Conservation (phyloP, 768 basidiomycete species). For the Coprinopsis cinerea region DNA sequence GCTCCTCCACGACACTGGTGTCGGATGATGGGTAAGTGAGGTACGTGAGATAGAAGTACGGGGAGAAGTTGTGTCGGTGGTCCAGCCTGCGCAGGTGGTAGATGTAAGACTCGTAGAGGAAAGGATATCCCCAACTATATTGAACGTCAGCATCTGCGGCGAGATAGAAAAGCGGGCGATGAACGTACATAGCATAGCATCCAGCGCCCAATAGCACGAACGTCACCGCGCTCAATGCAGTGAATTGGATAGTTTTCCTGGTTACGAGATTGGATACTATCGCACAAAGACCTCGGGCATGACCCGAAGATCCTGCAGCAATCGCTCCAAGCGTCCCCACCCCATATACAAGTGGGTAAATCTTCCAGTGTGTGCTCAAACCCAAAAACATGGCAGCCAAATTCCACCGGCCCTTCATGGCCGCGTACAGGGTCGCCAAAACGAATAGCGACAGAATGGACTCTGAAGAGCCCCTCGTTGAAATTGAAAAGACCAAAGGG, state of each 20-base stretch:
- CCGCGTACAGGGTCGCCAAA: conserved; percentile 58
- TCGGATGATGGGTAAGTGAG: conserved; percentile 60
- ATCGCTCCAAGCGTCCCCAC: conserved; percentile 65
- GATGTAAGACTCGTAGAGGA: conserved; percentile 86
- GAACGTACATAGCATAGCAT: conserved; percentile 58
- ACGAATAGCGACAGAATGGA: conserved; percentile 79
- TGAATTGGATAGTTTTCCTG: conserved; percentile 55
- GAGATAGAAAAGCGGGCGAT: background rate
- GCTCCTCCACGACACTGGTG: conserved; percentile 13
- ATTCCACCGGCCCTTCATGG: conserved; percentile 54
- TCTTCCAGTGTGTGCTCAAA: conserved; percentile 90
- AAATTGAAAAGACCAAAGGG: conserved; percentile 93
- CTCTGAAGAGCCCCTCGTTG: conserved; percentile 95
- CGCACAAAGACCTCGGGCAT: conserved; percentile 16
- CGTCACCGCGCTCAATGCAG: conserved; percentile 58
- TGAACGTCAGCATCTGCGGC: conserved; percentile 1
- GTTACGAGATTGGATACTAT: conserved; percentile 40
- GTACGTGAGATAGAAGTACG: conserved; percentile 95
- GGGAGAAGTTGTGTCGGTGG: conserved; percentile 97
- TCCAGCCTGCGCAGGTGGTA: conserved; percentile 90
- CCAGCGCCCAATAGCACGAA: conserved; percentile 54
- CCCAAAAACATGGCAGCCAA: conserved; percentile 70
- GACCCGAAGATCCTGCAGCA: conserved; percentile 16
- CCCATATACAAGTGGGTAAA: conserved; percentile 91
- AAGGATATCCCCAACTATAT: conserved; percentile 90